A percentile compares a stretch with the other conserved stretches of the same genome.
Evolutionary conservation across 2,329 filamentous ascomycete species (phyloP).

Genomic region (Metarhizium album): DNA sequence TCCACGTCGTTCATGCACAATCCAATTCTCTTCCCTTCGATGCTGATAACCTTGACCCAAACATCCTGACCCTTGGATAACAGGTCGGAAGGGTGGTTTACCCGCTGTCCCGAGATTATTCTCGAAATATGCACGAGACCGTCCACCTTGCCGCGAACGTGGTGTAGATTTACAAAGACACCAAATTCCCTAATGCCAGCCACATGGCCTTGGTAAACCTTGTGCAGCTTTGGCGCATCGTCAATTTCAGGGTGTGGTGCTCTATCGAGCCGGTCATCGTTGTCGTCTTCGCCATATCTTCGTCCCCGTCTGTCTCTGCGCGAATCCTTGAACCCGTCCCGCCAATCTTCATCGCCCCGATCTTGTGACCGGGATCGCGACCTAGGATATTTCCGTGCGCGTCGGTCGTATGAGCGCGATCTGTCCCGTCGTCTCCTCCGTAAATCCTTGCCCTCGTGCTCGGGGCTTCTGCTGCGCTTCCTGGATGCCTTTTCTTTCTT

Average conservation of each 20-base stretch:
- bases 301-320: slow-evolving; percentile 25
- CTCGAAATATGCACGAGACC: slow-evolving; percentile 90
- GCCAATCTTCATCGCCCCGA: slow-evolving; percentile 35
- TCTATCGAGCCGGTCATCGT: slow-evolving; percentile 51
- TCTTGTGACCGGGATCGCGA: slow-evolving; percentile 29
- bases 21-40: slow-evolving; percentile 72
- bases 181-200: slow-evolving; percentile 94
- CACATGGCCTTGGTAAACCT: slow-evolving; percentile 82
- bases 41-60: slow-evolving; percentile 84
- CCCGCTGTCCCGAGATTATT: slow-evolving; percentile 71
- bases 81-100: slow-evolving; percentile 86
- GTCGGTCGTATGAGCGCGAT: slow-evolving; percentile 32
- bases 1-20: slow-evolving; percentile 97
- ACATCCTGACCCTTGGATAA: slow-evolving; percentile 71
- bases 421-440: slow-evolving; percentile 29
- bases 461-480: slow-evolving; percentile 51
- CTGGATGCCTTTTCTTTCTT: slow-evolving; percentile 36
- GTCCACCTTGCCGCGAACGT: slow-evolving; percentile 79
- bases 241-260: slow-evolving; percentile 67
- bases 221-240: slow-evolving; percentile 68
- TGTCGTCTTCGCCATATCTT: slow-evolving; percentile 30
- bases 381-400: slow-evolving; percentile 22
- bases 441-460: slow-evolving; percentile 33
- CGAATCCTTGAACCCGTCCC: slow-evolving; percentile 21
- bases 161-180: slow-evolving; percentile 84